Percentiles rank a stretch among this genome's conserved stretches.
Conservation (phyloP, 2,329 filamentous ascomycete genomes). For the Fusarium devonianum region DNA sequence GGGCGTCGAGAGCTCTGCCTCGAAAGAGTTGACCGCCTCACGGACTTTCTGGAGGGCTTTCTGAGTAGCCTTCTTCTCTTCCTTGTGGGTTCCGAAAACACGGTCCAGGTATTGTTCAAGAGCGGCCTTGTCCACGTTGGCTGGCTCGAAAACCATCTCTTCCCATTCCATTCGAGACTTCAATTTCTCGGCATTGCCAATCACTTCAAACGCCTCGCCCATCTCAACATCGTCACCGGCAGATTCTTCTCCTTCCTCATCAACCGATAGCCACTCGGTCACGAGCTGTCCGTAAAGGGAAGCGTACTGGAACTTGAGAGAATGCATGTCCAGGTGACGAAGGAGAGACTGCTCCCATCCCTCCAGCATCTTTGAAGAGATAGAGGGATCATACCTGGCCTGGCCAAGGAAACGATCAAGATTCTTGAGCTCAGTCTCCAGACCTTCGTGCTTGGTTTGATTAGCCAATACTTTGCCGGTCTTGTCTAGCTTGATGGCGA, state of each 20-base stretch:
- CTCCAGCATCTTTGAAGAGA: conserved; percentile 46
- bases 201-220: conserved; percentile 50
- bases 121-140: conserved; percentile 46
- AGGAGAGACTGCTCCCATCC: conserved; percentile 48
- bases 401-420: conserved; percentile 52
- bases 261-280: conserved; percentile 54
- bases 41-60: conserved; percentile 41
- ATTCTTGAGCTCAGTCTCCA: conserved; percentile 49
- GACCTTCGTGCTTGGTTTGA: conserved; percentile 35
- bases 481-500: conserved; percentile 44
- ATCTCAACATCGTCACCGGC: conserved; percentile 38
- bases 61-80: conserved; percentile 35
- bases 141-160: conserved; percentile 51
- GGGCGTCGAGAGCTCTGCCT: conserved; percentile 39
- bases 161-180: conserved; percentile 53
- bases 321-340: conserved; percentile 50
- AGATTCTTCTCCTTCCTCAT: conserved; percentile 25
- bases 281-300: conserved; percentile 55
- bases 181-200: conserved; percentile 51
- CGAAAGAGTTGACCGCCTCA: conserved; percentile 43
- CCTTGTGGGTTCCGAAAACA: conserved; percentile 48
- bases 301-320: conserved; percentile 53
- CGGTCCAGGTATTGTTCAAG: conserved; percentile 51
- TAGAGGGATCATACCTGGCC: conserved; percentile 50
- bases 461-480: conserved; percentile 33